Evolutionary conservation across 768 basidiomycete species (phyloP).

Genomic region (Kockovaella imperatae): DNA sequence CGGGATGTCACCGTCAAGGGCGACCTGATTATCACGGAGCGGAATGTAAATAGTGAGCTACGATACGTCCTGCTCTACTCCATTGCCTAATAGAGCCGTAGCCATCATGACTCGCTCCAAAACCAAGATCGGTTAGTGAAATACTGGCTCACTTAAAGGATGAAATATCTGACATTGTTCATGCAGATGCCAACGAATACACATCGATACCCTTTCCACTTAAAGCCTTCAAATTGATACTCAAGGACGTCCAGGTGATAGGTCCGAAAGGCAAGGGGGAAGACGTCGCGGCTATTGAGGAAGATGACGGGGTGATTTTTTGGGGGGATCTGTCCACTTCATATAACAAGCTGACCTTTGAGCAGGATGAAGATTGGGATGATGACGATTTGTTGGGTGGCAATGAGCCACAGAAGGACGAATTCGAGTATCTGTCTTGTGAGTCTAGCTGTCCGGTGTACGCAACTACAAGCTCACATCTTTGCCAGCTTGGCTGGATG

Average conservation of each 20-base stretch:
- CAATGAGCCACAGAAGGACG: constrained; percentile 52
- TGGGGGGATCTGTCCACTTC: neutral
- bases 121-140: constrained; percentile 67
- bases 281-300: constrained; percentile 49
- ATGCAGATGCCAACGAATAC: constrained; percentile 74
- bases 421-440: constrained; percentile 69
- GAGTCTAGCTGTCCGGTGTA: constrained; percentile 4
- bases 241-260: constrained; percentile 73
- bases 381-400: constrained; percentile 68
- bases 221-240: constrained; percentile 81
- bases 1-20: constrained; percentile 73
- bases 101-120: constrained; percentile 95
- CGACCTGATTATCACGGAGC: constrained; percentile 72
- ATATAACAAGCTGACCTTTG: neutral
- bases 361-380: constrained; percentile 76
- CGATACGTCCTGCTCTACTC: neutral
- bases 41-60: neutral
- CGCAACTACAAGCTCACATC: constrained; percentile 2
- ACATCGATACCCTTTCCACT: constrained; percentile 78
- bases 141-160: constrained; percentile 9
- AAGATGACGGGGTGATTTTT: constrained; percentile 43
- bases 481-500: constrained; percentile 46
- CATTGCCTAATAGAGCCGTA: constrained; percentile 42
- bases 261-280: constrained; percentile 50
- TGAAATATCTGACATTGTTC: constrained; percentile 8